Evolutionary conservation across 164 flowering plant genomes (phyloP).

Genomic region (Magnolia officinalis): DNA sequence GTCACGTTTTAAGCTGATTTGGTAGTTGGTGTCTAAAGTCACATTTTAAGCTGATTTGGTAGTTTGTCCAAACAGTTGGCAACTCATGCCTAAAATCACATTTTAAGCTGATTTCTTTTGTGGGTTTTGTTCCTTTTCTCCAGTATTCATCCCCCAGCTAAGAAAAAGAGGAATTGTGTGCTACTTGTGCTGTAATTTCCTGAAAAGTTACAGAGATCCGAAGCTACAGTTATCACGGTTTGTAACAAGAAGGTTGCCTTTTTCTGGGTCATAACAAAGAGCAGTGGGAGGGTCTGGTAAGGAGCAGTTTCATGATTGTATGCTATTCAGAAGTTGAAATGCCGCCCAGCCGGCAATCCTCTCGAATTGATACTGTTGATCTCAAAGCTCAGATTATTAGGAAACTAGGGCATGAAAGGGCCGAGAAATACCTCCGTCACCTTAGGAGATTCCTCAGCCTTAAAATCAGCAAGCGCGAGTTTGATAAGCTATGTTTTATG

Average conservation of each 20-base stretch:
- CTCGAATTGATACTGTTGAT: conserved; percentile 57
- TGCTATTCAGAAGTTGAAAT: conserved; percentile 26
- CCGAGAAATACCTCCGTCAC: conserved; percentile 59
- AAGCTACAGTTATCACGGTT: conserved; percentile 29
- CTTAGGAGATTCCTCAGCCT: conserved; percentile 42
- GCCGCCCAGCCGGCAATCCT: conserved; percentile 31
- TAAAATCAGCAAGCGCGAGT: conserved; percentile 56
- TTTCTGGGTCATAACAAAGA: conserved; percentile 1
- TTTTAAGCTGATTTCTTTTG: conserved; percentile 20
- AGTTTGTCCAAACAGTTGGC: neutral
- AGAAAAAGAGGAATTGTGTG: neutral
- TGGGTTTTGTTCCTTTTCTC: conserved; percentile 14
- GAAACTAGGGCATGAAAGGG: conserved; percentile 60
- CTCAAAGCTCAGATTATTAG: conserved; percentile 48
- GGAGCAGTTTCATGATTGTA: conserved; percentile 16
- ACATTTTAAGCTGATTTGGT: too few relatives aligned
- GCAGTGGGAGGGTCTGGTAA: neutral
- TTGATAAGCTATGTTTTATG: conserved; percentile 47
- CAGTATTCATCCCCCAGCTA: conserved; percentile 2
- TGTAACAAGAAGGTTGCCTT: conserved; percentile 7
- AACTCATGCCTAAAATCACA: neutral
- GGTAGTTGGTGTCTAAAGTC: too few relatives aligned
- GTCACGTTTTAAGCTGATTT: too few relatives aligned
- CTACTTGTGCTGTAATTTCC: conserved; percentile 11
- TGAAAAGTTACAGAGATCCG: neutral